phyloP scores from a whole-genome alignment of 306 rosid species.

The Prunus dulcis region DNA sequence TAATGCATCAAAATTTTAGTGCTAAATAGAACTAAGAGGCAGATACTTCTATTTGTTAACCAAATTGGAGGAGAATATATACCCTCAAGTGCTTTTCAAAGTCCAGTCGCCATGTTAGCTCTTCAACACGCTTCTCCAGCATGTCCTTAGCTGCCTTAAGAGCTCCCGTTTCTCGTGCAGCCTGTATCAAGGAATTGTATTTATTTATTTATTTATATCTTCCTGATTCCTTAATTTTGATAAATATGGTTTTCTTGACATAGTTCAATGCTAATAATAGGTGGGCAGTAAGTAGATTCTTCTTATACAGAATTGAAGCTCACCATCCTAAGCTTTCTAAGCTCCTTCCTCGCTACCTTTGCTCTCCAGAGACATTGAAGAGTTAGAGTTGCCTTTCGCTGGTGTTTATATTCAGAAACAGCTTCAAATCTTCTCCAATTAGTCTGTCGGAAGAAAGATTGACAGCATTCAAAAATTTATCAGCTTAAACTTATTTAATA shows the following conservation, averaged over 20 bases:
- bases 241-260: background rate
- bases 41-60: background rate
- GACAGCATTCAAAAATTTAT: background rate
- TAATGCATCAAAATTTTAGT: background rate
- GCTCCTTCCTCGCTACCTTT: constrained; percentile 75
- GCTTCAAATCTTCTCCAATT: constrained; percentile 72
- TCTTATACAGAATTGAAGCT: constrained; percentile 11
- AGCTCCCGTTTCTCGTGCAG: constrained; percentile 89
- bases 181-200: constrained; percentile 38
- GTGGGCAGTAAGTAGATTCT: constrained; percentile 2
- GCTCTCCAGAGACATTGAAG: constrained; percentile 90
- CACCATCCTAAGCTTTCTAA: constrained; percentile 68
- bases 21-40: no score
- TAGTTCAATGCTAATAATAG: background rate
- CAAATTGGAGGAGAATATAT: constrained; percentile 22
- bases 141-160: constrained; percentile 95
- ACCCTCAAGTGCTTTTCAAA: constrained; percentile 82
- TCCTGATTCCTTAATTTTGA: constrained; percentile 26
- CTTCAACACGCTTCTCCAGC: constrained; percentile 92
- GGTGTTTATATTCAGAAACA: constrained; percentile 53
- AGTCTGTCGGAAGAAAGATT: constrained; percentile 47
- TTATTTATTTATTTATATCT: background rate
- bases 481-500: background rate
- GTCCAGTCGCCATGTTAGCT: constrained; percentile 82
- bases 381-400: constrained; percentile 53